Evolutionary conservation across 2,329 filamentous ascomycete species (phyloP).

Genomic region (Clonostachys solani): DNA sequence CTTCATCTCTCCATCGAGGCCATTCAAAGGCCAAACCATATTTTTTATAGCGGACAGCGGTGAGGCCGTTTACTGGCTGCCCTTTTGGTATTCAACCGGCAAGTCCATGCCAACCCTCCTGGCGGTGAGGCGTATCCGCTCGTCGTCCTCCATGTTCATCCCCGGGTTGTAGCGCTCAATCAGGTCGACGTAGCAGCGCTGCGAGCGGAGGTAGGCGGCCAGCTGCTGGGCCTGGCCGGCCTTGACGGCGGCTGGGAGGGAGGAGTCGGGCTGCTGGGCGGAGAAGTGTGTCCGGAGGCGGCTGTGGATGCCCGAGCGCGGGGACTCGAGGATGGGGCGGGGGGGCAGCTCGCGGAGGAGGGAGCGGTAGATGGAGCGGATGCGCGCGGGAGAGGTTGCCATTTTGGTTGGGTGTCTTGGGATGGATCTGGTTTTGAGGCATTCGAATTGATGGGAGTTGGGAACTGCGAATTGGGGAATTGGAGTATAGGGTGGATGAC

Average conservation of each 20-base stretch:
- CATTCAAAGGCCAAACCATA: too few species aligned
- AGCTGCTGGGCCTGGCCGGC: constrained; percentile 60
- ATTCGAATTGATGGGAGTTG: background rate
- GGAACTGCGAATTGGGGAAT: background rate
- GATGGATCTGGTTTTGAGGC: background rate
- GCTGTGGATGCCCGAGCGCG: constrained; percentile 65
- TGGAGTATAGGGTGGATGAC: background rate
- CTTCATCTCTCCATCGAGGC: too few species aligned
- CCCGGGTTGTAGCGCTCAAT: constrained; percentile 93
- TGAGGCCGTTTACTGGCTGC: background rate
- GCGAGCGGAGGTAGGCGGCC: constrained; percentile 76
- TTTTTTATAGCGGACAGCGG: too few species aligned
- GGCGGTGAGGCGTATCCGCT: constrained; percentile 79
- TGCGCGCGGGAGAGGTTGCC: constrained; percentile 25
- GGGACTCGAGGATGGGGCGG: constrained; percentile 48
- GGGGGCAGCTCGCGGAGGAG: constrained; percentile 86
- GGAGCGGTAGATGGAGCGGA: constrained; percentile 81
- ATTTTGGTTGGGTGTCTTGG: constrained; percentile 10
- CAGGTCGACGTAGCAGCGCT: constrained; percentile 75
- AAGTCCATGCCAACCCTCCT: constrained; percentile 87
- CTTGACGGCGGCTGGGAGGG: constrained; percentile 14
- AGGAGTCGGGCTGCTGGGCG: constrained; percentile 62
- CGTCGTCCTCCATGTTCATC: constrained; percentile 81
- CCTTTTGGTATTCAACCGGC: constrained; percentile 53
- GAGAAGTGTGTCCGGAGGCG: constrained; percentile 63